Base-by-base conservation (phyloP, 169 alveolate genomes). In the Plasmodium inui region DNA sequence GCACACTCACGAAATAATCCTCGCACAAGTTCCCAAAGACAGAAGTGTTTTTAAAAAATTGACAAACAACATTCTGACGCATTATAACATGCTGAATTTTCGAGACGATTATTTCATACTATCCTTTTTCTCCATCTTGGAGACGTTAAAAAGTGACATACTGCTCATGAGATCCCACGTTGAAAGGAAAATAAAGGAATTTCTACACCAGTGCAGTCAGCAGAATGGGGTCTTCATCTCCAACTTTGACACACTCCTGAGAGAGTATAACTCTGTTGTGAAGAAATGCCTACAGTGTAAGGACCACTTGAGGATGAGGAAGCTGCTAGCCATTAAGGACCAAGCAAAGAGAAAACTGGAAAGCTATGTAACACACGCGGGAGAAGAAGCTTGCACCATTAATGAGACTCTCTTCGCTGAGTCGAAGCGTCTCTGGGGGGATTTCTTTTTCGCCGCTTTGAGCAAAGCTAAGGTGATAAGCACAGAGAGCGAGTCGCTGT, bases 71-170 rank as follows among this genome's bases (percentile, higher is more conserved):
- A 76, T 86, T n/a, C 22, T 86, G 44, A 22, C 57, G 9, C 41
- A 86, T 55, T 86, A 86, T 46, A 86, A 86, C 71, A 44, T 70
- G 28, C n/a, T 86, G 34, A 86, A 86, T 37, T 34, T 86, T n/a
- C 10, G 93, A 28, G 93, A 86, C 76, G 93, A 86, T 44, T 86
- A 46, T 37, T 74, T 86, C 70, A 57, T 86, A 26, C 70, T 86
- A 12, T 19, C 93, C 5, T 86, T 70, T 55, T 76, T 86, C 80
- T 39, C 61, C 57, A 74, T 86, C 34, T 32, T 86, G 39, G 93
- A 86, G 70, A 50, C 28, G 5, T 37, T 86, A 76, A 86, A 78
- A 86, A 86, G 81, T 34, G 79, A 57, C 7, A 37, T 76, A 53
- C 32, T 74, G 3, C 1, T 86, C 4, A 30, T 50, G 44, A 30